phyloP scores from a whole-genome alignment of 805 yeast genomes.

The Saturnispora serradocipensis region DNA sequence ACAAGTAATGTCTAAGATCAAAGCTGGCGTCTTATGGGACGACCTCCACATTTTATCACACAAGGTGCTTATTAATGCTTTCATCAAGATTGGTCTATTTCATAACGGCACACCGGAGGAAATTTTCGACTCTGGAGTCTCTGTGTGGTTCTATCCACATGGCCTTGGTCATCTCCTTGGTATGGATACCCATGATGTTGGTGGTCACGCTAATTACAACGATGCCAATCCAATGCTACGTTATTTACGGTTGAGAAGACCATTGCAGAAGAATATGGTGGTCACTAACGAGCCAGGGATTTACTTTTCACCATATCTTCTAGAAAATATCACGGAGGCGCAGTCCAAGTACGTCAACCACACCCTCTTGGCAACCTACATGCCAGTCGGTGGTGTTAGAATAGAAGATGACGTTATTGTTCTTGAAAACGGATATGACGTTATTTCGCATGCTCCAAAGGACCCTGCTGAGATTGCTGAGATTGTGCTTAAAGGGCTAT shows the following conservation, averaged over 20 bases:
- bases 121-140: constrained; percentile 57
- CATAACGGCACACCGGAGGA: constrained; percentile 47
- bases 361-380: constrained; percentile 63
- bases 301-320: constrained; percentile 77
- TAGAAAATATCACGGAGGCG: constrained; percentile 35
- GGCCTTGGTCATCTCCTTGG: constrained; percentile 93
- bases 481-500: constrained; percentile 64
- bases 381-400: constrained; percentile 94
- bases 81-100: constrained; percentile 70
- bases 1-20: constrained; percentile 58
- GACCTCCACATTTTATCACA: constrained; percentile 76
- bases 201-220: constrained; percentile 76
- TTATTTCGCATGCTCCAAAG: constrained; percentile 72
- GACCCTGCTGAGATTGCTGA: constrained; percentile 75
- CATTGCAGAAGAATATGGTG: constrained; percentile 66
- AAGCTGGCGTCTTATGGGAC: constrained; percentile 84
- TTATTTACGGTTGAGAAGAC: constrained; percentile 75
- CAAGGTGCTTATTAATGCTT: constrained; percentile 59
- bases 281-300: constrained; percentile 94
- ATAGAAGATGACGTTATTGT: constrained; percentile 89
- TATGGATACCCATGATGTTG: constrained; percentile 94
- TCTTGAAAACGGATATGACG: constrained; percentile 68
- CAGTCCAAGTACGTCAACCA: constrained; percentile 51
- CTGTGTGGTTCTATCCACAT: constrained; percentile 85
- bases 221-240: constrained; percentile 72